A percentile compares a stretch with the other conserved stretches of the same genome.
These are phyloP conservation scores for Kondoa subrosea DNA, from an alignment of 768 basidiomycete species.

Conservation along the genomic window DNA sequence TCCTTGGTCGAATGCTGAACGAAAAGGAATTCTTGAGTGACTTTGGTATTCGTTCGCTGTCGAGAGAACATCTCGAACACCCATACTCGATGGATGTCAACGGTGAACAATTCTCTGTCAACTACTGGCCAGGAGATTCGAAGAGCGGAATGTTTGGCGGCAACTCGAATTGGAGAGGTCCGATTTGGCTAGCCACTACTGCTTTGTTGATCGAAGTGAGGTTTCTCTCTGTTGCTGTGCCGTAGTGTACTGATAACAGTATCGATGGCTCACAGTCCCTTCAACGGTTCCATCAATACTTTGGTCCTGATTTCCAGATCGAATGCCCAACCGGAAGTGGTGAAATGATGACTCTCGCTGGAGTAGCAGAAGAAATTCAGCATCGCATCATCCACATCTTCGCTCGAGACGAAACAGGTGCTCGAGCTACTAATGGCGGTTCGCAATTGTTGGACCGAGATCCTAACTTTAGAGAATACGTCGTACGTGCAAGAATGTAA, in stretches of 20 bases:
- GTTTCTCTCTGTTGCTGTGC: slow-evolving; percentile 75
- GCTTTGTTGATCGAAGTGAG: slow-evolving; percentile 87
- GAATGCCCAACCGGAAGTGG: slow-evolving; percentile 95
- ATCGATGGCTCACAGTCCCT: slow-evolving; percentile 82
- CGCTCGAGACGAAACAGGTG: slow-evolving; percentile 52
- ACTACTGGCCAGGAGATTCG: slow-evolving; percentile 97
- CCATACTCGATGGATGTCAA: slow-evolving; percentile 93
- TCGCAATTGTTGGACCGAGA: slow-evolving; percentile 72
- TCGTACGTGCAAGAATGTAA: slow-evolving; percentile 51
- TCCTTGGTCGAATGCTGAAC: slow-evolving; percentile 90
- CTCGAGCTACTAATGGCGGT: slow-evolving; percentile 80
- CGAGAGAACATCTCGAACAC: slow-evolving; percentile 70
- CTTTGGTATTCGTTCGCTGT: slow-evolving; percentile 89
- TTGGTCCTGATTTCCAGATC: slow-evolving; percentile 70
- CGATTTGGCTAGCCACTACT: slow-evolving; percentile 82
- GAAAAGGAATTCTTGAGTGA: slow-evolving; percentile 93
- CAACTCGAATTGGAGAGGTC: slow-evolving; percentile 34
- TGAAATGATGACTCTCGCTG: slow-evolving; percentile 89
- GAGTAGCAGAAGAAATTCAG: slow-evolving; percentile 92
- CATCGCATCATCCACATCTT: slow-evolving; percentile 99
- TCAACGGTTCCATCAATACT: slow-evolving; percentile 76
- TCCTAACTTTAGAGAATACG: slow-evolving; percentile 89
- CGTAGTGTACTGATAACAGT: too few species aligned
- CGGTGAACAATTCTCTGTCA: slow-evolving; percentile 75
- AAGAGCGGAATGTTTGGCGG: slow-evolving; percentile 91